Evolutionary conservation across 208 protist species (phyloP).

Genomic region (Crithidia sp.): DNA sequence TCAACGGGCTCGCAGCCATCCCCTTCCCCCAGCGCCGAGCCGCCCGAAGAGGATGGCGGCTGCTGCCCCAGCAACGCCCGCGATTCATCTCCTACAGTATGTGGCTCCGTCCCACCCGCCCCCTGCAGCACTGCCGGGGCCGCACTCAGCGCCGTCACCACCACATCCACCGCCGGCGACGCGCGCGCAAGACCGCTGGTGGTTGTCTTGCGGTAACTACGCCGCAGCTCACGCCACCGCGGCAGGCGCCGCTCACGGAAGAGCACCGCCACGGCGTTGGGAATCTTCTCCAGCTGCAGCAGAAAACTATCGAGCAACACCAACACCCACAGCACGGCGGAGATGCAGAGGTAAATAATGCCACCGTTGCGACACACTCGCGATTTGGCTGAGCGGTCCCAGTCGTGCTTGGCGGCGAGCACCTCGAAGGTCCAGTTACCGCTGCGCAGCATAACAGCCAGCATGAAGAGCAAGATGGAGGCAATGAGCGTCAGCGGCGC

Average conservation of each 20-base stretch:
- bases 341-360: slow-evolving; percentile 50
- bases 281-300: slow-evolving; percentile 23
- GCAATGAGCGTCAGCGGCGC: slow-evolving; percentile 45
- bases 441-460: slow-evolving; percentile 40
- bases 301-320: slow-evolving; percentile 23
- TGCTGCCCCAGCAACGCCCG: too few relatives aligned
- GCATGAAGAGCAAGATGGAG: slow-evolving; percentile 47
- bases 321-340: slow-evolving; percentile 37
- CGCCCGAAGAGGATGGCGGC: too few relatives aligned
- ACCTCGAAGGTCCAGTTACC: slow-evolving; percentile 68
- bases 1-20: too few relatives aligned
- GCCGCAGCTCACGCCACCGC: slow-evolving; percentile 25
- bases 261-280: not conserved
- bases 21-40: too few relatives aligned
- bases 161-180: slow-evolving; percentile 3
- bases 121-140: not conserved
- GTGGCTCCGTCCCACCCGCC: not conserved
- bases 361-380: slow-evolving; percentile 48
- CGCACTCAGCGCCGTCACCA: not conserved
- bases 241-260: slow-evolving; percentile 26
- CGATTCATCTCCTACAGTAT: not conserved
- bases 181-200: too few relatives aligned
- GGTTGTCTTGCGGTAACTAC: slow-evolving; percentile 3
- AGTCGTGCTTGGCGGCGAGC: slow-evolving; percentile 51
- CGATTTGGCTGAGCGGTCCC: slow-evolving; percentile 54